Conservation (phyloP, 2,329 filamentous ascomycete genomes). For the Cercospora brassicicola region DNA sequence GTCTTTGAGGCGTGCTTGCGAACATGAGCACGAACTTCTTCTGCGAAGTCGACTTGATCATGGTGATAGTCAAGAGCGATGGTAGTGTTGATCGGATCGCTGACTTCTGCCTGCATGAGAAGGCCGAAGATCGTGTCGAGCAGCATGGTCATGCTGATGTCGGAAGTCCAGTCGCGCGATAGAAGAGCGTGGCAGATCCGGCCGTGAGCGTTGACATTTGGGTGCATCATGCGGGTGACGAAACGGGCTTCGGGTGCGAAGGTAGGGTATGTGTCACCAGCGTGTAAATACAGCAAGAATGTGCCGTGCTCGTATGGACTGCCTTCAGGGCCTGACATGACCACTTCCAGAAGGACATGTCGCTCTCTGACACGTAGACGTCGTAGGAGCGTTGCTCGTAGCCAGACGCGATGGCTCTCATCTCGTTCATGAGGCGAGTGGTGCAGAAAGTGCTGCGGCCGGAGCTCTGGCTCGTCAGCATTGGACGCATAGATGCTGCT, state of each 20-base stretch:
- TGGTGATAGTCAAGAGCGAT: constrained; percentile 39
- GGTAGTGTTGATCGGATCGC: constrained; percentile 38
- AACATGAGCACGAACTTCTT: constrained; percentile 35
- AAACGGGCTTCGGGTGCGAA: constrained; percentile 42
- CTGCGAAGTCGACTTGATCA: constrained; percentile 39
- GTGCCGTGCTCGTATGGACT: constrained; percentile 38
- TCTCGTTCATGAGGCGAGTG: constrained; percentile 38
- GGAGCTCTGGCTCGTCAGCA: not conserved
- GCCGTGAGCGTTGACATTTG: constrained; percentile 43
- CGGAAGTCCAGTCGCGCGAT: constrained; percentile 41
- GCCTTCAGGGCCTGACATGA: constrained; percentile 40
- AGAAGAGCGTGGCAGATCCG: constrained; percentile 42
- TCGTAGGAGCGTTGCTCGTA: constrained; percentile 40
- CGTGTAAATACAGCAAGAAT: constrained; percentile 43
- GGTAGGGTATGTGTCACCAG: constrained; percentile 41
- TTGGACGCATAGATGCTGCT: constrained; percentile 10
- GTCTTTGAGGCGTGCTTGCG: constrained; percentile 37
- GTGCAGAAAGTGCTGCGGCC: constrained; percentile 31
- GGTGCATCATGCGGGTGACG: constrained; percentile 42
- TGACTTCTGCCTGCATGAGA: constrained; percentile 39
- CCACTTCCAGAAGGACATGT: constrained; percentile 45
- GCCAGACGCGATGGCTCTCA: constrained; percentile 37
- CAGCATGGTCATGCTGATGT: constrained; percentile 38
- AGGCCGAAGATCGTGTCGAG: constrained; percentile 41
- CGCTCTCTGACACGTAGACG: constrained; percentile 43